Base-by-base conservation (phyloP, 2,329 filamentous ascomycete species). In the Myriosclerotinia duriaeana region DNA sequence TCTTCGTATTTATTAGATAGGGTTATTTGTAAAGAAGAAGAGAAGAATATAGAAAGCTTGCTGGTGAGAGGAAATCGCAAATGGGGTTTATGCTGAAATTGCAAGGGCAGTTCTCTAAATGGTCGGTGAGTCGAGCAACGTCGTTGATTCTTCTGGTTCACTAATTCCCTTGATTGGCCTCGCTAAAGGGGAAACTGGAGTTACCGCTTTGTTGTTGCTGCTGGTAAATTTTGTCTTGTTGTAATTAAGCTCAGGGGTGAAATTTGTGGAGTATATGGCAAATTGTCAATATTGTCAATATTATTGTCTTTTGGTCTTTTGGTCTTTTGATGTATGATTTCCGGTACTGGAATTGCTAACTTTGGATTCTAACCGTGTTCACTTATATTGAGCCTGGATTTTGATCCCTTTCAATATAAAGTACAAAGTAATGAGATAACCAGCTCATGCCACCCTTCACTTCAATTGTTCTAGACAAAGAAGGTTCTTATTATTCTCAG, bases 81-180 rank as follows among this genome's bases (percentile, higher is more conserved):
- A 52, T 53, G 54, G 58, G 58, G 52, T 65, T 61, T 64, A 59
- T 64, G 48, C 48, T 63, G 42, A 59, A 65, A 59, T 56, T 65
- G 53, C 53, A 48, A 66, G 42, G 22, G 38, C 30, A 55, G 61
- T 66, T 59, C 52, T 66, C 65, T 54, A 60, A 69, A 69, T 65
- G 58, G 68, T 71, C 71, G 70, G 71, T 72, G 70, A 71, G 68
- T 38, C n/a, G 38, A 60, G 46, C 55, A 66, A 66, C 55, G 55
- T 52, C 55, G 64, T 66, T 53, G 59, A 62, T 53, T 48, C 59
- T 53, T 61, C 58, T 66, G 58, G 34, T 61, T 42, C 46, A 54
- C 52, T 34, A 20, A 58, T 44, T 66, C 50, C 22, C 46, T 67
- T 74, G 69, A 74, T 73, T 75, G 73, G 73, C 52, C 70, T 74